Conservation (phyloP, 2,329 filamentous ascomycete genomes). For the Colletotrichum siamense region DNA sequence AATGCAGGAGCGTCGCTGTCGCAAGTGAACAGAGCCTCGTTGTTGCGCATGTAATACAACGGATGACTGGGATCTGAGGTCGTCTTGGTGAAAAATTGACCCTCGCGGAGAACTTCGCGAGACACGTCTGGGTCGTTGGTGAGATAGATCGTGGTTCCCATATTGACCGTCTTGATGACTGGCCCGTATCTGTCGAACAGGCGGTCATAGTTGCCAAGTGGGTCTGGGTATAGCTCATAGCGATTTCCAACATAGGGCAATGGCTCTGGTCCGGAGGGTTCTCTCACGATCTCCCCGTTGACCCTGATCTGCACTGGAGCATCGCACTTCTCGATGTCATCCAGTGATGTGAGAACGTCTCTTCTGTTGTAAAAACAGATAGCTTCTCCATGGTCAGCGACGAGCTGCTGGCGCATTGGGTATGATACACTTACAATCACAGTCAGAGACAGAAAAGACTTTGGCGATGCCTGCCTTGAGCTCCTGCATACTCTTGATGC, state of each 20-base stretch:
- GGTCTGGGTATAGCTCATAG: conserved; percentile 6
- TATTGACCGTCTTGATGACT: conserved; percentile 4
- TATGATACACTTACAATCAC: not conserved
- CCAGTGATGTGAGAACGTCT: not conserved
- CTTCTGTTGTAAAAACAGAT: not conserved
- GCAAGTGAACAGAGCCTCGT: not conserved
- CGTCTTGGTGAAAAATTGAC: not conserved
- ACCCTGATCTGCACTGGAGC: not conserved
- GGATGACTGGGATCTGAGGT: not conserved
- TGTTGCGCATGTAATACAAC: conserved; percentile 7
- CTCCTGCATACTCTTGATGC: conserved; percentile 5
- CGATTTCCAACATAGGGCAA: not conserved
- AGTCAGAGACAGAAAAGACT: not conserved
- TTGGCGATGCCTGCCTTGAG: not conserved
- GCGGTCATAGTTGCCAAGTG: conserved; percentile 4
- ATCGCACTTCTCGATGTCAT: not conserved
- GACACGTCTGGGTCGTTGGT: conserved; percentile 8
- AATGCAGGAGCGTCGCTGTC: not conserved
- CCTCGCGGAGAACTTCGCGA: not conserved
- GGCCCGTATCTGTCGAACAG: not conserved
- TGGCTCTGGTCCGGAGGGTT: not conserved
- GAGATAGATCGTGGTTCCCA: not conserved
- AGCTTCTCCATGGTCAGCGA: not conserved
- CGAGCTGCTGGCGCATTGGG: no score
- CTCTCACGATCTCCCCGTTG: not conserved